Evolutionary conservation across 495 filamentous ascomycete species (phyloP), one percentile per base, ranked within the genome.

Genomic region (Hypoxylon fragiforme): DNA sequence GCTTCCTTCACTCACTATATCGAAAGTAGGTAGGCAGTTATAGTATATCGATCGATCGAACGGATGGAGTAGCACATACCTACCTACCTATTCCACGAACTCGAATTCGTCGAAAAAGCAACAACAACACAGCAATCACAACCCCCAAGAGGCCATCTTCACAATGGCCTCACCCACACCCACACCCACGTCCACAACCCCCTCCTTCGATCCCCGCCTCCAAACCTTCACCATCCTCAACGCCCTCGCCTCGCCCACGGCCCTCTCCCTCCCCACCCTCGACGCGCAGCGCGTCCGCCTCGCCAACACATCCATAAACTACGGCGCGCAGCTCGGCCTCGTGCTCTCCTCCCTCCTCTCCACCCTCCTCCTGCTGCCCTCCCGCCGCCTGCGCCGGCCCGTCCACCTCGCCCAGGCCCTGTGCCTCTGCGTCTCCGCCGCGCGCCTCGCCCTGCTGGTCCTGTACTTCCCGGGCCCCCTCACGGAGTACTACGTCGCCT

Each of bases 401-500:
- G 35, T 60, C 7, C 50, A 60, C 40, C 35, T 60, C 0, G 9
- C 50, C 3, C 57, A 60, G 28, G n/a, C 15, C 7, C 18, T 28
- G 12, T 36, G 32, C 24, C 44, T 54, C 3, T 22, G 20, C n/a
- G 39, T 50, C 5, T 24, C 44, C 0, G 35, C 45, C 6, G 26
- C 46, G 4, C 57, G 57, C 2, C 50, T 60, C 24, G 28, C 13
- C 5, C 32, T 60, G 2, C 40, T 60, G 0, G 57, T 60, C n/a
- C 20, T 44, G 6, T 60, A 60, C 45, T 60, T 60, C 44, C 57
- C 57, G 16, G 57, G 57, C 32, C 57, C 57, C 6, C 9, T 60
- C 30, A 50, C 57, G n/a, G 50, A 50, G 44, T 60, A 54, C 44
- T 60, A 60, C 41, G 57, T 60, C 7, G 57, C 50, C 15, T 60